These are phyloP conservation scores for Cryomyces minteri DNA, from an alignment of 495 filamentous ascomycete species.

Conservation along the genomic window DNA sequence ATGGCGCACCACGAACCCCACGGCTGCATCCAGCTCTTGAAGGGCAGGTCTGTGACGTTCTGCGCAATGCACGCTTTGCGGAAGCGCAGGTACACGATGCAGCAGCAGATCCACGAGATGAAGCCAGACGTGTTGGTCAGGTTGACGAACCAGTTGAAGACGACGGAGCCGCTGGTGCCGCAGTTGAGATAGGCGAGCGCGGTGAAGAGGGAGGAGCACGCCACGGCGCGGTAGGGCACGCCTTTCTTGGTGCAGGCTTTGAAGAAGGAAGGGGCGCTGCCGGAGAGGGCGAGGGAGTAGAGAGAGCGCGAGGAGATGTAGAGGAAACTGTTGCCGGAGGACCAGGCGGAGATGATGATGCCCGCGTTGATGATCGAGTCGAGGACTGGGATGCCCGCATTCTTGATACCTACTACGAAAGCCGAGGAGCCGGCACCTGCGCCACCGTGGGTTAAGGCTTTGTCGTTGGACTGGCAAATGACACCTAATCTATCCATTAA, in stretches of 20 bases:
- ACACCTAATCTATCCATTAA: slow-evolving; percentile 6
- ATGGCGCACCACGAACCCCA: slow-evolving; percentile 31
- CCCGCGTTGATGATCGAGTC: slow-evolving; percentile 47
- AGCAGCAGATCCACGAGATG: slow-evolving; percentile 43
- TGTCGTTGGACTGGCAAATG: slow-evolving; percentile 36
- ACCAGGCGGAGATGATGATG: slow-evolving; percentile 56
- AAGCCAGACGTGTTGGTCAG: slow-evolving; percentile 42
- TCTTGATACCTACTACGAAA: slow-evolving; percentile 38
- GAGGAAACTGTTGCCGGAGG: slow-evolving; percentile 42
- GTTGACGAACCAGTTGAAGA: slow-evolving; percentile 39
- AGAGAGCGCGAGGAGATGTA: slow-evolving; percentile 35
- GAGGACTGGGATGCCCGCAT: slow-evolving; percentile 34
- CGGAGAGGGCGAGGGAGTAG: slow-evolving; percentile 21
- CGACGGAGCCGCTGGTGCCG: slow-evolving; percentile 5
- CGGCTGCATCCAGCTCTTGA: slow-evolving; percentile 32
- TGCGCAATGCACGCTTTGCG: slow-evolving; percentile 32
- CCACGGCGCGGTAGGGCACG: slow-evolving; percentile 15
- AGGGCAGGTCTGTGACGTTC: slow-evolving; percentile 31
- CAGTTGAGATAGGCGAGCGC: slow-evolving; percentile 18
- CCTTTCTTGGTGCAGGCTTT: slow-evolving; percentile 15
- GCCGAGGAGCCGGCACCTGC: slow-evolving; percentile 35
- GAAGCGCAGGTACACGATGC: slow-evolving; percentile 42
- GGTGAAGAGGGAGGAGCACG: slow-evolving; percentile 14
- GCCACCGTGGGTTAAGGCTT: slow-evolving; percentile 28
- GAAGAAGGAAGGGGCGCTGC: slow-evolving; percentile 17